Evolutionary conservation across 371 early-diverging fungal species (phyloP).

Genomic region (Actinomortierella ambigua): DNA sequence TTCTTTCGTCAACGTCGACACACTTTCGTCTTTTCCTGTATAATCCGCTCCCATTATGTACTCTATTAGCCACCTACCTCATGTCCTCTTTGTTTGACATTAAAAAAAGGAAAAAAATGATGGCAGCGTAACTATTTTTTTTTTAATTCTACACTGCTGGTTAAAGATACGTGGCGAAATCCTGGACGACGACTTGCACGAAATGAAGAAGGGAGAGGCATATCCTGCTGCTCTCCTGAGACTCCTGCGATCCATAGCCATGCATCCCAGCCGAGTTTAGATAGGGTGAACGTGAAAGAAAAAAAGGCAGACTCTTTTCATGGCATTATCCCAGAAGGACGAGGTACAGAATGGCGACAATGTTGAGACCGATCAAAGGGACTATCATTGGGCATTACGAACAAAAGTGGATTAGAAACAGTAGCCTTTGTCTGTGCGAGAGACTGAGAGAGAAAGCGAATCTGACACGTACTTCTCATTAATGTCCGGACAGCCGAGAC

Average conservation of each 20-base stretch:
- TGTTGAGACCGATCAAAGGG: slow-evolving; percentile 83
- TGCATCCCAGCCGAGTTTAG: not conserved
- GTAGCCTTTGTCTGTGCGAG: not conserved
- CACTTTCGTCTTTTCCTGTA: too few species aligned
- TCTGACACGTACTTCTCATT: slow-evolving; percentile 76
- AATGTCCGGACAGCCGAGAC: slow-evolving; percentile 92
- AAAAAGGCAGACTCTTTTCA: not conserved
- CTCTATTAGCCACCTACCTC: too few species aligned
- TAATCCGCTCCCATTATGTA: too few species aligned
- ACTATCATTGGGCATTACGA: slow-evolving; percentile 52
- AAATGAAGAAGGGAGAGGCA: not conserved
- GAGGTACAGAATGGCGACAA: slow-evolving; percentile 85
- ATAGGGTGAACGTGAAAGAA: not conserved
- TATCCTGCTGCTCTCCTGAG: not conserved
- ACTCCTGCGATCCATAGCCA: not conserved
- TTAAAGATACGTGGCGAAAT: too few species aligned
- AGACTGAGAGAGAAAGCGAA: not conserved
- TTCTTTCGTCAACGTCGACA: too few species aligned
- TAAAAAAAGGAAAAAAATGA: too few species aligned
- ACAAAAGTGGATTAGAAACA: not conserved
- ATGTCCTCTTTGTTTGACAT: too few species aligned
- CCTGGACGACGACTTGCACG: too few species aligned
- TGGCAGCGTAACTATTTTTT: too few species aligned
- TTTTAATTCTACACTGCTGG: too few species aligned
- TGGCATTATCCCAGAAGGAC: slow-evolving; percentile 79